These are phyloP conservation scores for Hyaloperonospora brassicae DNA, from an alignment of 352 stramenopile genomes.

Conservation along the genomic window DNA sequence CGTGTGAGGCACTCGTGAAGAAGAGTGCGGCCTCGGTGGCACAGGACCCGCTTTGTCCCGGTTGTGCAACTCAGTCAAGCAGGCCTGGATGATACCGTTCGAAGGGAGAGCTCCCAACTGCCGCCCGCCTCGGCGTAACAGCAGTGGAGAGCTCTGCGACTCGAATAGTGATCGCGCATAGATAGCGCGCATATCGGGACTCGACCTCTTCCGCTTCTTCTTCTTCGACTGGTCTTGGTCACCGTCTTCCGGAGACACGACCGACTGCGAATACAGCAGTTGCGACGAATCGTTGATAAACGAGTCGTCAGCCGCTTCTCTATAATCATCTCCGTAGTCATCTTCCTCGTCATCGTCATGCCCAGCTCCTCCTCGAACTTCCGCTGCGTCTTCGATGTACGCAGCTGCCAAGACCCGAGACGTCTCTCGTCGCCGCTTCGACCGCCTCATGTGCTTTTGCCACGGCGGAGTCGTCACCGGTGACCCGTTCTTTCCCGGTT, in stretches of 20 bases:
- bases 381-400: constrained; percentile 64
- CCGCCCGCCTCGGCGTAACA: constrained; percentile 29
- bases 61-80: constrained; percentile 41
- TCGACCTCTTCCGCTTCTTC: constrained; percentile 26
- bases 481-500: constrained; percentile 10
- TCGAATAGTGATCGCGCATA: constrained; percentile 65
- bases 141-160: constrained; percentile 33
- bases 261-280: constrained; percentile 60
- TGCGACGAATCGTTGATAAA: constrained; percentile 84
- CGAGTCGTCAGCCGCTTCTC: constrained; percentile 45
- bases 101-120: constrained; percentile 37
- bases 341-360: constrained; percentile 58
- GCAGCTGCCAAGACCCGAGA: constrained; percentile 29
- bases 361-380: constrained; percentile 43
- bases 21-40: constrained; percentile 9
- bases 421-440: constrained; percentile 34
- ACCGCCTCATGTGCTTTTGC: constrained; percentile 55
- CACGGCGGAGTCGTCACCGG: constrained; percentile 33
- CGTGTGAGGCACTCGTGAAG: constrained; percentile 2
- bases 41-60: constrained; percentile 7
- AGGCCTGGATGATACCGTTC: constrained; percentile 55
- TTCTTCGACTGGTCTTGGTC: constrained; percentile 12
- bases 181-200: constrained; percentile 66
- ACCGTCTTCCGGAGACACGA: constrained; percentile 20
- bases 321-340: constrained; percentile 49